Conservation (phyloP, 2,329 filamentous ascomycete species). For the Colletotrichum theobromicola region DNA sequence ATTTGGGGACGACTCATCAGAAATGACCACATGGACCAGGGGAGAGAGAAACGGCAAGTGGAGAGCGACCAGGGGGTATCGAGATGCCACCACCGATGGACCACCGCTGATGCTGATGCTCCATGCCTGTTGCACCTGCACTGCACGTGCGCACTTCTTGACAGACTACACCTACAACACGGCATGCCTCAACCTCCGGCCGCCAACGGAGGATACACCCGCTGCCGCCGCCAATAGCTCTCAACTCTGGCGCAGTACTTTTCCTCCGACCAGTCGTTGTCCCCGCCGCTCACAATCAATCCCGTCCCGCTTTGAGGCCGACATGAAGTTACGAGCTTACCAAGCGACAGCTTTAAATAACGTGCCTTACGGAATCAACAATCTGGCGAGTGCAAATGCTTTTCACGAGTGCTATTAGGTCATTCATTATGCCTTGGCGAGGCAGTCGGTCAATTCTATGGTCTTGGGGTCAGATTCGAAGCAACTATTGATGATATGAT, state of each 20-base stretch:
- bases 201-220: not conserved
- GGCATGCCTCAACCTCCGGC: not conserved
- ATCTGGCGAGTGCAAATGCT: not conserved
- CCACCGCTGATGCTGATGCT: not conserved
- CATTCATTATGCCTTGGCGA: not conserved
- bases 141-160: constrained; percentile 1
- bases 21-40: not conserved
- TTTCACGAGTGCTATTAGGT: not conserved
- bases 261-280: not conserved
- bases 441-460: not conserved
- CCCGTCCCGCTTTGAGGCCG: not conserved
- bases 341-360: constrained; percentile 3
- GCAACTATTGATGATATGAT: not conserved
- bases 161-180: not conserved
- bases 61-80: not conserved
- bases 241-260: not conserved
- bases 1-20: not conserved
- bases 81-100: not conserved
- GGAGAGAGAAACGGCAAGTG: not conserved
- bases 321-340: not conserved
- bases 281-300: not conserved
- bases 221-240: not conserved
- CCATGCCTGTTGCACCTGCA: not conserved
- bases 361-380: not conserved
- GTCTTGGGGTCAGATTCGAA: not conserved